Conservation (phyloP, 768 basidiomycete species). For the Phlebiopsis flavidoalba region DNA sequence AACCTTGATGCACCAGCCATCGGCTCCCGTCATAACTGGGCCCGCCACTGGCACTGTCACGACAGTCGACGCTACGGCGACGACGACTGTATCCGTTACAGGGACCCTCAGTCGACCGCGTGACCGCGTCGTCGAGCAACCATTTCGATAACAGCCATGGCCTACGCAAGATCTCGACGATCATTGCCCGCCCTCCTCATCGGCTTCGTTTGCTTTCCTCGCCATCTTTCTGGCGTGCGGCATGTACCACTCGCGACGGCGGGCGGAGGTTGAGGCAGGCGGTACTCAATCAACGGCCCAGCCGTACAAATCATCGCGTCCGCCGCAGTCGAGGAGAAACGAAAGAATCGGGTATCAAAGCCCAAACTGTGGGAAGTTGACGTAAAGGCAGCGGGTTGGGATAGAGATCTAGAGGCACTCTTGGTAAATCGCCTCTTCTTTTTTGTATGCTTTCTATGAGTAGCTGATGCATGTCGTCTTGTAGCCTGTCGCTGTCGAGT, state of each 20-base stretch:
- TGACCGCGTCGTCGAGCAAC: background rate
- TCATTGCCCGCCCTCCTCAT: slow-evolving; percentile 12
- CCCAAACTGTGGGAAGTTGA: slow-evolving; percentile 9
- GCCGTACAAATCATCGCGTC: background rate
- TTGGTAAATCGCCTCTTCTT: background rate
- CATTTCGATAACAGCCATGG: background rate
- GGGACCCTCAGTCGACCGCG: background rate
- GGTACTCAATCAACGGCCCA: background rate
- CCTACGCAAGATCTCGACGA: slow-evolving; percentile 5
- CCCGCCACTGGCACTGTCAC: background rate
- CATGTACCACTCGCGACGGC: slow-evolving; percentile 1
- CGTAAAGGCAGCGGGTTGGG: background rate
- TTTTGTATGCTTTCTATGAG: background rate
- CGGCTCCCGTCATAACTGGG: background rate
- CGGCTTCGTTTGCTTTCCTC: slow-evolving; percentile 11
- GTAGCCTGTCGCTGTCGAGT: slow-evolving; percentile 11
- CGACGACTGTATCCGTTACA: background rate
- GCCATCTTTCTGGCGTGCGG: slow-evolving; percentile 7
- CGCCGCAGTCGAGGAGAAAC: background rate
- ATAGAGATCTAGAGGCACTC: slow-evolving; percentile 6
- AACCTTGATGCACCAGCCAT: background rate
- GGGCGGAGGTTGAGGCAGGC: slow-evolving; percentile 1
- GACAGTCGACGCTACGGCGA: background rate
- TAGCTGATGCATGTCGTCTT: background rate
- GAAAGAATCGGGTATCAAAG: slow-evolving; percentile 3